Conservation (phyloP, 139 green algal genomes). For the Nannochloris sp. region DNA sequence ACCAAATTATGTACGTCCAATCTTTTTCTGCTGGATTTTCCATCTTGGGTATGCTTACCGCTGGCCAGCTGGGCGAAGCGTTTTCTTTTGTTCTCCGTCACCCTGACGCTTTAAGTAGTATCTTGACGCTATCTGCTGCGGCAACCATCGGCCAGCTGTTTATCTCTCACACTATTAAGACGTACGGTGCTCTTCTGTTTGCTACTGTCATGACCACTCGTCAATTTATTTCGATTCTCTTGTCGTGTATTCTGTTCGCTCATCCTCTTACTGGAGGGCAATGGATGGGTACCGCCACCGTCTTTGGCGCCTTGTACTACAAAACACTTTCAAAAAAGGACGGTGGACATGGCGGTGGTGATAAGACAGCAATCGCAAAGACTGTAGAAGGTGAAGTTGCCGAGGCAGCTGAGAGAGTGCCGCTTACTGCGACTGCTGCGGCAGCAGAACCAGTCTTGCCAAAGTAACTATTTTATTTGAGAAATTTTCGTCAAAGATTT, state of each 20-base stretch:
- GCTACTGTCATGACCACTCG: conserved; percentile 92
- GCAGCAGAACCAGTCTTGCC: too few relatives aligned
- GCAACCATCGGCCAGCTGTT: conserved; percentile 66
- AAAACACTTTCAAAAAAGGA: conserved; percentile 34
- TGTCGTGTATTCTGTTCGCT: conserved; percentile 78
- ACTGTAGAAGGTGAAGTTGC: too few relatives aligned
- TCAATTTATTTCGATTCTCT: conserved; percentile 86
- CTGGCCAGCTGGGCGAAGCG: conserved; percentile 48
- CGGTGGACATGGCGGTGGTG: background rate
- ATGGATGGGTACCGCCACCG: conserved; percentile 45
- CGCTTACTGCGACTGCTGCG: too few relatives aligned
- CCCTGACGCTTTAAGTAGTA: conserved; percentile 40
- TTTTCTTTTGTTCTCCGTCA: conserved; percentile 52
- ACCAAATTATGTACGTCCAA: conserved; percentile 83
- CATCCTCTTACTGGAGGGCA: conserved; percentile 66
- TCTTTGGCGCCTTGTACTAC: conserved; percentile 58
- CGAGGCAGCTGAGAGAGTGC: conserved; percentile 10
- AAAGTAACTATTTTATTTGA: background rate
- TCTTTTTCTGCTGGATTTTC: conserved; percentile 45
- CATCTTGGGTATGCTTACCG: conserved; percentile 43
- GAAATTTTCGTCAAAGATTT: background rate
- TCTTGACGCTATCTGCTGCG: conserved; percentile 48
- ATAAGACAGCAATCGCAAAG: background rate
- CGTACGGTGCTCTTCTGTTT: conserved; percentile 79
- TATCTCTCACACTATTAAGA: conserved; percentile 74